phyloP scores from a whole-genome alignment of 2,329 filamentous ascomycete genomes.

The Shiraia bambusicola region DNA sequence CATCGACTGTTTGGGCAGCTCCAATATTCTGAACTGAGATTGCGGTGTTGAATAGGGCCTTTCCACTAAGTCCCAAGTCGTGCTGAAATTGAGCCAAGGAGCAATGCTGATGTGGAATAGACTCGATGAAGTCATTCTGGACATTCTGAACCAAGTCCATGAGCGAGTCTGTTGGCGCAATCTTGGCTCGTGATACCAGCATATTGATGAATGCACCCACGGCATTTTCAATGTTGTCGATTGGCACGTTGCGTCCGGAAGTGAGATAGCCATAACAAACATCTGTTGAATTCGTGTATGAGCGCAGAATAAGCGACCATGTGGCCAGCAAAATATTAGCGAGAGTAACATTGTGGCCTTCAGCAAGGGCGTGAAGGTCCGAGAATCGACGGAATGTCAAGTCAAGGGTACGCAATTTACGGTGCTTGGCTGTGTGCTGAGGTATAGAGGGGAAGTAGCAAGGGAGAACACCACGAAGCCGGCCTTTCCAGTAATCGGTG shows the following conservation, averaged over 20 bases:
- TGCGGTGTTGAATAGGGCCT: slow-evolving; percentile 52
- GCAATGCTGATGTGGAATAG: slow-evolving; percentile 36
- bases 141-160: slow-evolving; percentile 29
- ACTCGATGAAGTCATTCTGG: slow-evolving; percentile 36
- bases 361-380: slow-evolving; percentile 33
- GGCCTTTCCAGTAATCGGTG: slow-evolving; percentile 35
- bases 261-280: slow-evolving; percentile 43
- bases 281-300: slow-evolving; percentile 33
- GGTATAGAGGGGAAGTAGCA: slow-evolving; percentile 37
- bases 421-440: slow-evolving; percentile 24
- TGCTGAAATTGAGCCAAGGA: slow-evolving; percentile 52
- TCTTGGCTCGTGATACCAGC: slow-evolving; percentile 28
- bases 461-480: slow-evolving; percentile 32
- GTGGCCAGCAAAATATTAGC: slow-evolving; percentile 36
- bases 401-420: slow-evolving; percentile 29
- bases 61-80: slow-evolving; percentile 39
- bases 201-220: slow-evolving; percentile 52
- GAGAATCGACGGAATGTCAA: slow-evolving; percentile 33
- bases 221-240: slow-evolving; percentile 49
- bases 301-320: slow-evolving; percentile 36
- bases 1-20: slow-evolving; percentile 6
- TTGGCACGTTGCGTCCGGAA: slow-evolving; percentile 47
- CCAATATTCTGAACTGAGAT: slow-evolving; percentile 39
- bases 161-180: slow-evolving; percentile 19
- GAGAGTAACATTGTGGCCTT: slow-evolving; percentile 30